phyloP scores from a whole-genome alignment of 768 basidiomycete species.

The Suillus plorans region DNA sequence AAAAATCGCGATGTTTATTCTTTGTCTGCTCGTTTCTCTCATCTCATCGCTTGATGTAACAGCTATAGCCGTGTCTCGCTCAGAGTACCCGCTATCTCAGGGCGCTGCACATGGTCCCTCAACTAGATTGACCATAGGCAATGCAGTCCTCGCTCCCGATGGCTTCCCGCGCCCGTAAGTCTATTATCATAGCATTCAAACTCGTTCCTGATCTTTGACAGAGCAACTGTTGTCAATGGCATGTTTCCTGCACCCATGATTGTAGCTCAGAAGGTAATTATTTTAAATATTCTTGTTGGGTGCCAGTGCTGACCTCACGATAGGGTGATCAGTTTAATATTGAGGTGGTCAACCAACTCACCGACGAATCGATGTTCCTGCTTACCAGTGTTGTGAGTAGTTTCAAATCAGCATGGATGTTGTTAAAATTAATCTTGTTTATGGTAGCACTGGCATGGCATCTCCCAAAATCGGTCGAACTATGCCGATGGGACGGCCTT shows the following conservation, averaged over 20 bases:
- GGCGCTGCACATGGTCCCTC: too few species aligned
- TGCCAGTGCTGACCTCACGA: conserved; percentile 13
- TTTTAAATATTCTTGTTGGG: not conserved
- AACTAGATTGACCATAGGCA: too few species aligned
- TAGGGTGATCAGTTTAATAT: conserved; percentile 39
- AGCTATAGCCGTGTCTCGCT: too few species aligned
- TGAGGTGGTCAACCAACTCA: conserved; percentile 46
- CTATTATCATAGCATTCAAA: not conserved
- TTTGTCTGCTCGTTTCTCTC: too few species aligned
- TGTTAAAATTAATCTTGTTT: not conserved
- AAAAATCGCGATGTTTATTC: too few species aligned
- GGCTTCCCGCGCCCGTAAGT: too few species aligned
- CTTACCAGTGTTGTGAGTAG: conserved; percentile 49
- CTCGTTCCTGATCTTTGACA: conserved; percentile 12
- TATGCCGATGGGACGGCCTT: conserved; percentile 45
- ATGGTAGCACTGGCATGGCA: conserved; percentile 54
- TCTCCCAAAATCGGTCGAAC: conserved; percentile 41
- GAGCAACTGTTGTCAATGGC: conserved; percentile 43
- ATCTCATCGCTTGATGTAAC: too few species aligned
- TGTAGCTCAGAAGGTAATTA: conserved; percentile 33
- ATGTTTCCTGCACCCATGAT: conserved; percentile 47
- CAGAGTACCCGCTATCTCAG: too few species aligned
- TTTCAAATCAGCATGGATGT: not conserved
- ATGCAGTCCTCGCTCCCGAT: too few species aligned
- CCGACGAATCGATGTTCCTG: conserved; percentile 45